A percentile compares a stretch with the other conserved stretches of the same genome.
Conservation (phyloP, 768 basidiomycete genomes). For the Strobilomyces echinocephalus region DNA sequence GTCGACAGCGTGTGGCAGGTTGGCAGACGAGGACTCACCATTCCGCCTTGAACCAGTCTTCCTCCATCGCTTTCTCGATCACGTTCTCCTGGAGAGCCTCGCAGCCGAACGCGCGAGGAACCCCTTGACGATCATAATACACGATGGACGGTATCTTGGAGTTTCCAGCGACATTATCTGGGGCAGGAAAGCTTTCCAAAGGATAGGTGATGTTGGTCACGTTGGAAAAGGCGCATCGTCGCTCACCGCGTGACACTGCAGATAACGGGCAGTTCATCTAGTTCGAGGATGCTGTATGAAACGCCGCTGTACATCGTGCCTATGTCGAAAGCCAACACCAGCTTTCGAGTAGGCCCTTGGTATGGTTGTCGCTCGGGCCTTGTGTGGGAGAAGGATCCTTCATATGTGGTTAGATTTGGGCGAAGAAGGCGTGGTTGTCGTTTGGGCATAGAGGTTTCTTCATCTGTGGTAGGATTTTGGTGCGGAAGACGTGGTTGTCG, state of each 20-base stretch:
- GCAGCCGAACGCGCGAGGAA: slow-evolving; percentile 40
- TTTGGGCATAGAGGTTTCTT: no score
- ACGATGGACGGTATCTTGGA: slow-evolving; percentile 49
- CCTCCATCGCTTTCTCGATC: slow-evolving; percentile 38
- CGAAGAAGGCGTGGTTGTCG: no score
- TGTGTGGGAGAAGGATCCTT: no score
- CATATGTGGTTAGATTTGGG: no score
- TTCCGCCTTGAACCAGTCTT: slow-evolving; percentile 28
- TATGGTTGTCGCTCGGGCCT: slow-evolving; percentile 36
- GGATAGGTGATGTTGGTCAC: background rate
- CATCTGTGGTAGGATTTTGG: no score
- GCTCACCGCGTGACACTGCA: slow-evolving; percentile 23
- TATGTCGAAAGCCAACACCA: slow-evolving; percentile 49
- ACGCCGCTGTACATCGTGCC: slow-evolving; percentile 51
- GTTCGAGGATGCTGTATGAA: slow-evolving; percentile 36
- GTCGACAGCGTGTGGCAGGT: background rate
- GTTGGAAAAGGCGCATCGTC: background rate
- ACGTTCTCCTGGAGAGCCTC: slow-evolving; percentile 39
- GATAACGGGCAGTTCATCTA: slow-evolving; percentile 25
- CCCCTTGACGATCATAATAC: slow-evolving; percentile 41
- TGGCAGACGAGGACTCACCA: slow-evolving; percentile 18
- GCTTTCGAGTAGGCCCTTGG: slow-evolving; percentile 36
- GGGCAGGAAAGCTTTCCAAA: slow-evolving; percentile 41
- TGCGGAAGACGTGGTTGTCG: background rate
- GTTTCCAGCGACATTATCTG: slow-evolving; percentile 42